phyloP scores from a whole-genome alignment of 2,329 filamentous ascomycete species.

The Ilyonectria destructans region DNA sequence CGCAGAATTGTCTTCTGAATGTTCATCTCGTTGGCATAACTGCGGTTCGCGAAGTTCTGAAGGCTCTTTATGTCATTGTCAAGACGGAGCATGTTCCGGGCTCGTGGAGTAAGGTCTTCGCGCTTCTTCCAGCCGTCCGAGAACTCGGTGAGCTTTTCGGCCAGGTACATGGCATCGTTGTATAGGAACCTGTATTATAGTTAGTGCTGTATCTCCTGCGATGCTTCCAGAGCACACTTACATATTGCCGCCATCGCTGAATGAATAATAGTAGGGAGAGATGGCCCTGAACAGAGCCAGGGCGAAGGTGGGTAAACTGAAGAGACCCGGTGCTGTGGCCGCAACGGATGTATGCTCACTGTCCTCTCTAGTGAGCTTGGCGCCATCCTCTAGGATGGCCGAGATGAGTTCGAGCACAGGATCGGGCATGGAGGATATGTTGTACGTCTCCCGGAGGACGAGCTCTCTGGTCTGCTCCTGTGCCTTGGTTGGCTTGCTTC shows the following conservation, averaged over 20 bases:
- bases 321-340: conserved; percentile 78
- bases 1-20: conserved; percentile 74
- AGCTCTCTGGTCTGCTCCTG: conserved; percentile 72
- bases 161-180: conserved; percentile 77
- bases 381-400: conserved; percentile 73
- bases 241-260: conserved; percentile 76
- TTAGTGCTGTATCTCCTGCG: conserved; percentile 16
- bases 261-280: conserved; percentile 81
- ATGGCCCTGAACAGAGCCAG: conserved; percentile 87
- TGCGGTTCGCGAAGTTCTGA: conserved; percentile 73
- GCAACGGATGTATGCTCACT: conserved; percentile 72
- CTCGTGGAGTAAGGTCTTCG: conserved; percentile 66
- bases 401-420: conserved; percentile 80
- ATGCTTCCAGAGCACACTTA: conserved; percentile 54
- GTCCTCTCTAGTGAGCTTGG: conserved; percentile 71
- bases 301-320: conserved; percentile 79
- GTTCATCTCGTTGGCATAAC: conserved; percentile 74
- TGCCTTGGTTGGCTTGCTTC: conserved; percentile 38
- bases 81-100: conserved; percentile 70
- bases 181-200: conserved; percentile 70
- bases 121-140: conserved; percentile 68
- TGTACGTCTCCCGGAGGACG: conserved; percentile 88
- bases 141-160: conserved; percentile 70
- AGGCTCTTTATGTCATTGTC: conserved; percentile 74
- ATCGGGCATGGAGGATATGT: conserved; percentile 89